Evolutionary conservation across 1,284 basidiomycete genomes (phyloP), one percentile per base, ranked within the genome.

Genomic region (Albatrellus sp.): DNA sequence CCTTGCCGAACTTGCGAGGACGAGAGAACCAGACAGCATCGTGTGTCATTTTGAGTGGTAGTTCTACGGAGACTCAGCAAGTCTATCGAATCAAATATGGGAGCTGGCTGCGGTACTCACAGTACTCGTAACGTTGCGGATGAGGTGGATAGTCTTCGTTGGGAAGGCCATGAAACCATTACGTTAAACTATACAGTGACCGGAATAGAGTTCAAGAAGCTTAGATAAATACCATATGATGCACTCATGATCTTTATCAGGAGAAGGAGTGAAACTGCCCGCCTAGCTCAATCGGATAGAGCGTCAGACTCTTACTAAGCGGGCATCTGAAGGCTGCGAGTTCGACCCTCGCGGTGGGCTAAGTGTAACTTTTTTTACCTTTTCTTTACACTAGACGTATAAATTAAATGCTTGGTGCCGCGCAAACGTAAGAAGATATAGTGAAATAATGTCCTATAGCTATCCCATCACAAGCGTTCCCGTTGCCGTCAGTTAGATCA

Each of bases 1-100:
- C 91, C 74, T 94, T 96, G 66, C 92, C 91, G 73, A 64, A 96
- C 69, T 88, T 93, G 66, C 90, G 81, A 55, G 91, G 92, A 64
- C 87, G 86, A 66, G 85, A 89, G 69, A 89, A 89, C 86, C 87
- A 90, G 65, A 90, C 76, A 55, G 85, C 80, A 75, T 88, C 84
- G 83, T 90, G 87, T 54, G 88, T 89, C 85, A 88, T 88, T 73
- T 75, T 80, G 42, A 32, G 43, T 50, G 44, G 44, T 28, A 42
- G 42, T 51, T 46, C 48, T 34, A 37, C 14, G 37, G 12, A 37
- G 42, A 38, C 14, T 9, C 12, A 13, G 31, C 3, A 24, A 38
- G 5, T 16, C 37, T 12, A 5, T 20, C n/a, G 3, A 16, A 4
- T n/a, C 20, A 12, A 38, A 11, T 38, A 14, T 20, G 37, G 3